Percentiles rank a stretch among this genome's conserved stretches.
These are phyloP conservation scores for Capsicum chinense DNA, from an alignment of 257 asterid genomes.

Conservation along the genomic window DNA sequence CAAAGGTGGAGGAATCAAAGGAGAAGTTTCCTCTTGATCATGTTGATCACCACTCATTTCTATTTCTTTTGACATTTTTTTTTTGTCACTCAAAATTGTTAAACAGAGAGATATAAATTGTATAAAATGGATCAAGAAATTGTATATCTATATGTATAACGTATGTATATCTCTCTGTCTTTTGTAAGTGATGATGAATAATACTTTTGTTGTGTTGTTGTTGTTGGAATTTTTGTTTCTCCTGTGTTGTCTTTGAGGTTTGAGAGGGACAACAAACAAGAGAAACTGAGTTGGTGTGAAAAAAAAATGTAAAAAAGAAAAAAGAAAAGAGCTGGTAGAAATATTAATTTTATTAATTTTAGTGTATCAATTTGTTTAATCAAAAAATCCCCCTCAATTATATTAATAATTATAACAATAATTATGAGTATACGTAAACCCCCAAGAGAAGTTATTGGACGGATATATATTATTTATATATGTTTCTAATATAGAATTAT, in stretches of 20 bases:
- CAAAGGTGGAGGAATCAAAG: conserved; percentile 72
- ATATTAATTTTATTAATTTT: too few relatives aligned
- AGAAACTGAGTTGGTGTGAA: too few relatives aligned
- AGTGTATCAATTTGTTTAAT: too few relatives aligned
- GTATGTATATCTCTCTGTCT: neutral
- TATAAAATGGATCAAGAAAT: conserved; percentile 4
- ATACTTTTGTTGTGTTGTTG: neutral
- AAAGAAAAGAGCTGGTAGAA: too few relatives aligned
- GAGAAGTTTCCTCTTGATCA: conserved; percentile 58
- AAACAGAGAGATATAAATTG: neutral
- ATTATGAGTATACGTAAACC: too few relatives aligned
- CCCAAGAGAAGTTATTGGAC: too few relatives aligned
- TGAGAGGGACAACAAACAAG: neutral
- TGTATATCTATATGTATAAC: neutral
- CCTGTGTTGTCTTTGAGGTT: neutral
- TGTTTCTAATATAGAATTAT: too few relatives aligned
- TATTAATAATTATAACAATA: too few relatives aligned
- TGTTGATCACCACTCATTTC: conserved; percentile 52
- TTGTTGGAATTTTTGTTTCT: neutral
- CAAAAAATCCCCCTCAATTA: too few relatives aligned
- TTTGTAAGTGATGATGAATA: too few relatives aligned
- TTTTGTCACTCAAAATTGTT: neutral
- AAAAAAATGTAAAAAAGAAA: too few relatives aligned
- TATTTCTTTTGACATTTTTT: conserved; percentile 19
- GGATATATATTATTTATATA: too few relatives aligned